Evolutionary conservation across 176 grass and related monocot genomes (phyloP), one percentile per base, ranked within the genome.

Genomic region (Elaeis guineensis): DNA sequence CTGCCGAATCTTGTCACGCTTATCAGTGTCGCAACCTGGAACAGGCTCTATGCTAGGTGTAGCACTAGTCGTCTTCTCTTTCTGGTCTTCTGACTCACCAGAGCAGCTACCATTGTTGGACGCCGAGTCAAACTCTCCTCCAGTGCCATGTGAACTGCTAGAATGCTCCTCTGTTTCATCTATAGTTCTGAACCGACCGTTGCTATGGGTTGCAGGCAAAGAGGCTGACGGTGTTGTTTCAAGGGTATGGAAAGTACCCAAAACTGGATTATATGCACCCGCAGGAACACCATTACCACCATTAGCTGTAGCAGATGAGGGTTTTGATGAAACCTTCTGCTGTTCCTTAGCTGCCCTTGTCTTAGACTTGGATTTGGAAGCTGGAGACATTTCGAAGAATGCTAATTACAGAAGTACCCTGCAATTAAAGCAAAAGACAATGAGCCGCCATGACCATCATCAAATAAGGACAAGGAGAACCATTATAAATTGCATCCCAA

Each of bases 141-240:
- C 16, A 18, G 79, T 82, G 54, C 86, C 86, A 81, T 78, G 78
- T 49, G 84, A 97, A 62, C 83, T 97, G 58, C 69, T 77, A 58
- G 87, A 97, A 66, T 96, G 93, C 52, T 91, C 93, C 49, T 97
- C 87, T 82, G 80, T 86, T 61, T 96, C 87, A 78, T 96, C 87
- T 54, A 78, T 82, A 67, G 73, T 84, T 69, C 78, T 83, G 61
- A 97, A 80, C 53, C 78, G 90, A 16, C 79, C 66, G 48, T 69
- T 84, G 53, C 74, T 75, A 55, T 89, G 83, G 63, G 67, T 69
- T 64, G 71, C 70, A 35, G 74, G 23, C 54, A 81, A 78, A 57
- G 86, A 74, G 19, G 67, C 66, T 25, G 59, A 51, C 1, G 28
- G 0, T 29, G 88, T 64, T 17, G 82, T 73, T 21, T 93, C 94